A percentile compares a stretch with the other conserved stretches of the same genome.
phyloP scores from a whole-genome alignment of 208 protist species.

The Crithidia brevicula region DNA sequence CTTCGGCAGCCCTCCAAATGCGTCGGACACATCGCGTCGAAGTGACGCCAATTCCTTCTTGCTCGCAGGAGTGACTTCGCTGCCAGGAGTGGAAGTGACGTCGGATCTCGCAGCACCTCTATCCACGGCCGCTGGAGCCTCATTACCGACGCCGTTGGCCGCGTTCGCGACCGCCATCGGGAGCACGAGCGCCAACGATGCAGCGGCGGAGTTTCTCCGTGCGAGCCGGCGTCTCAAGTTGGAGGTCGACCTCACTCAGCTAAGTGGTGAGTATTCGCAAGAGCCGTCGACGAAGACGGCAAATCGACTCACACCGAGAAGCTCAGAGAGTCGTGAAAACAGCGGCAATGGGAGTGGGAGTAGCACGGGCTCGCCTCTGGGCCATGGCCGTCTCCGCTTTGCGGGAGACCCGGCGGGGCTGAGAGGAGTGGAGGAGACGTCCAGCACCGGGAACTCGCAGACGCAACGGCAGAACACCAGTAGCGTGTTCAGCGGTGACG shows the following conservation, averaged over 20 bases:
- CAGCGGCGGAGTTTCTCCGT: constrained; percentile 35
- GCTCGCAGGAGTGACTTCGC: too few species aligned
- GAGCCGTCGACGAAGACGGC: neutral
- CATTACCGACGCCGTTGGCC: neutral
- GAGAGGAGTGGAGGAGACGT: neutral
- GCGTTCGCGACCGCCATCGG: neutral
- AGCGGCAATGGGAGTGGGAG: neutral
- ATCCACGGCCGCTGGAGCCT: neutral
- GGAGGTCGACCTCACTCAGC: neutral
- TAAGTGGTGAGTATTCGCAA: neutral
- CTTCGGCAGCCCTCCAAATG: neutral
- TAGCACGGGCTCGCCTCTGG: neutral
- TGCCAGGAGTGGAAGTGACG: too few species aligned
- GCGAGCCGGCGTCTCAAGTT: constrained; percentile 26
- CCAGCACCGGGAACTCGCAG: neutral
- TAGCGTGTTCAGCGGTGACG: constrained; percentile 1
- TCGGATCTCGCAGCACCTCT: neutral
- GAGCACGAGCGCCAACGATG: constrained; percentile 29
- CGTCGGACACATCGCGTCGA: neutral
- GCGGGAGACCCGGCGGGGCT: neutral
- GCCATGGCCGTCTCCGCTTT: neutral
- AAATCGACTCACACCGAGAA: neutral
- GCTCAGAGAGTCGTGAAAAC: neutral
- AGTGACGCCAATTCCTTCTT: neutral
- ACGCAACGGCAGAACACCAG: neutral